Base-by-base conservation (phyloP, 1,284 basidiomycete species). In the Tilletia walkeri region DNA sequence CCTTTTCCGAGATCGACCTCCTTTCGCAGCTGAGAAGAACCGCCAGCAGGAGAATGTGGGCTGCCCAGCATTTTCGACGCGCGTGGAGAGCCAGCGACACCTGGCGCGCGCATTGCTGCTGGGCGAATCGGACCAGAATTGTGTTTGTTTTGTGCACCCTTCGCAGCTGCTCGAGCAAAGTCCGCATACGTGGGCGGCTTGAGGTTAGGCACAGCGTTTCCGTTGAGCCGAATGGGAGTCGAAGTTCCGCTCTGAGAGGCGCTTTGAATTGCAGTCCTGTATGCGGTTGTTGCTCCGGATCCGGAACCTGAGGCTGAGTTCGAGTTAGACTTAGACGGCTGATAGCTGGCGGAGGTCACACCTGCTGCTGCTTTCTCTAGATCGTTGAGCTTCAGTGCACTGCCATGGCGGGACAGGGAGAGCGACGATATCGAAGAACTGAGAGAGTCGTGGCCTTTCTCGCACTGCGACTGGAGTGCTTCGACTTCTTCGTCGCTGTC, bases 371-470 rank as follows among this genome's bases (percentile, higher is more conserved):
- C 59, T 2, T 41, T n/a, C 59, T 63, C 59, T 14, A 63, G 59
- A 20, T 63, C 59, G 18, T 63, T 63, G 14, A 63, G 36, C 59
- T 41, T 63, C 18, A 41, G 36, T 2, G 18, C 36, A 34, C 59
- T 63, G 36, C 34, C 59, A 38, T 63, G 59, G 3, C 59, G 59
- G 16, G 59, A 63, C 6, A 63, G 34, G 36, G 59, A 63, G 30
- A 63, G 59, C 12, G 59, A 63, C 6, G 59, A 63, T 24, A 63
- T 41, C 12, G 59, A 63, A 9, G 59, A 63, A 34, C 59, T 63
- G 1, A 63, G 3, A 14, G 59, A 63, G 34, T 63, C 59, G 34
- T 38, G 59, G 36, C 36, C 59, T 36, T 63, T 63, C 6, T 45
- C 34, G 36, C 39, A 14, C 59, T 34, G 41, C 14, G 41, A 45